Base-by-base conservation (phyloP, 176 grass and related monocot genomes). In the Oryza brachyantha region DNA sequence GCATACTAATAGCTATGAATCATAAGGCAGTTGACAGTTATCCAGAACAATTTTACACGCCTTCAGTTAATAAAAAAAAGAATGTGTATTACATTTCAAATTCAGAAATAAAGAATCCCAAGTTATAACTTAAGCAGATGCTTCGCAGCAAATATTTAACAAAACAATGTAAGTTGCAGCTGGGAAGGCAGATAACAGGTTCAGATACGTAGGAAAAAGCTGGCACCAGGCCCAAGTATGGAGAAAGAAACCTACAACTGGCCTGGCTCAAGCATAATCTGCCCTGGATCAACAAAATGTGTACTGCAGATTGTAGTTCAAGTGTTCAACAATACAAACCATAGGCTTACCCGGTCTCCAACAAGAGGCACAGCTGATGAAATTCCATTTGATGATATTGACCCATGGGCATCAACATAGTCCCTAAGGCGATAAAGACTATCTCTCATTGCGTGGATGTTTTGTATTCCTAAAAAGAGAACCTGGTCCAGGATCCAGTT, bases 361-460 rank as follows among this genome's bases (percentile, higher is more conserved):
- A 85, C 26, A 27, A 58, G 43, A 42, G 74, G 93, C 87, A 91
- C 60, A 89, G 87, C 93, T 70, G 96, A 98, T 50, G 90, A 82
- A 43, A 70, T 89, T 77, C 96, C 96, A 35, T 93, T 93, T 73
- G 96, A 98, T 66, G 96, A 93, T 78, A 81, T 84, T 36, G 84
- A 81, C 14, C 96, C 96, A 80, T 98, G 85, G 61, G 96, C 86
- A 85, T 95, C 96, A 61, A 98, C 90, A 69, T 98, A 98, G 34
- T 98, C 96, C 88, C 96, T 98, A 48, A 98, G 92, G 36, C 96
- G 92, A 85, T 70, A 92, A 87, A 98, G 90, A 85, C 96, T 98
- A 5, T 98, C 92, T 87, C 96, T 94, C 96, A 98, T 98, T 48
- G 84, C 83, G 83, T 98, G 96, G 58, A 98, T 98, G 76, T 98